phyloP scores from a whole-genome alignment of 345 rosid species.

The Eucalyptus regnans region DNA sequence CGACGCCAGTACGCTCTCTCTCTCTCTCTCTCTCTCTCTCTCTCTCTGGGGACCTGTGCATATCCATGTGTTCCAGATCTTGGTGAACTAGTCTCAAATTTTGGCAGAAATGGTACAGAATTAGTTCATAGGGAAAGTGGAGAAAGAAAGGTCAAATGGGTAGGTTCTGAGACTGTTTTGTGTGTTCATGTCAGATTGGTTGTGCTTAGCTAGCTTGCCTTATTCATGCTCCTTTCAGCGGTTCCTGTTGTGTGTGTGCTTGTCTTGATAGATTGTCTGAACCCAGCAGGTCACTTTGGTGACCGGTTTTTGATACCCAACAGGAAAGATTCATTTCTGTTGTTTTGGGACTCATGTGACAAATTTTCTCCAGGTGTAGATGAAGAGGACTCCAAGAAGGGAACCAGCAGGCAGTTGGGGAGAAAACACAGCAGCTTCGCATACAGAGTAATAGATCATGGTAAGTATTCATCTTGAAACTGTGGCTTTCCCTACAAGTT shows the following conservation, averaged over 20 bases:
- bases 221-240: background rate
- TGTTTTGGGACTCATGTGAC: background rate
- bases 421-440: slow-evolving; percentile 8
- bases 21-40: background rate
- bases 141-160: background rate
- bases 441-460: slow-evolving; percentile 17
- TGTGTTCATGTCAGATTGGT: background rate
- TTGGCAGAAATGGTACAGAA: background rate
- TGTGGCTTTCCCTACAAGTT: background rate
- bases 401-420: background rate
- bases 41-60: background rate
- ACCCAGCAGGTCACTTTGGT: background rate
- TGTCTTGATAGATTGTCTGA: background rate
- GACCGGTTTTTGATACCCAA: background rate
- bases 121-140: background rate
- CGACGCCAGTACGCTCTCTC: background rate
- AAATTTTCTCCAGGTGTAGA: background rate
- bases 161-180: background rate
- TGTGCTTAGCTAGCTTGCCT: background rate
- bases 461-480: background rate
- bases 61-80: background rate
- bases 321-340: background rate
- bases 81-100: background rate
- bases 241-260: background rate
- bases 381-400: background rate